phyloP scores from a whole-genome alignment of 257 asterid genomes.

The Ilex asprella region DNA sequence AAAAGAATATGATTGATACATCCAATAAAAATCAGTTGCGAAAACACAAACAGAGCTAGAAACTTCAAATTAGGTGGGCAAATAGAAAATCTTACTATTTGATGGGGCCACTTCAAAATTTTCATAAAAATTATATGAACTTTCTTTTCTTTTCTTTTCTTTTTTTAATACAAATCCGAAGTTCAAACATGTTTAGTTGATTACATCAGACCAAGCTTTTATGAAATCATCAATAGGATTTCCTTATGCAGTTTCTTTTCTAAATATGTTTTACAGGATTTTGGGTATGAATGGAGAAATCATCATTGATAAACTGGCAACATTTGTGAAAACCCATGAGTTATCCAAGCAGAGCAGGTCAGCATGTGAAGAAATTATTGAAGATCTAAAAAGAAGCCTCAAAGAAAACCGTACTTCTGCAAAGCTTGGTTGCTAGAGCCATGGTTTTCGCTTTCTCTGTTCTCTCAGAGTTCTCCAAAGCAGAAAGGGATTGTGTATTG shows the following conservation, averaged over 20 bases:
- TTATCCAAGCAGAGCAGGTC: not conserved
- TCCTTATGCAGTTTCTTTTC: not conserved
- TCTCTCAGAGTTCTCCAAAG: no score
- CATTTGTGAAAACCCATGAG: not conserved
- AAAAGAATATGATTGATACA: no score
- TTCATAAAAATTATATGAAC: not conserved
- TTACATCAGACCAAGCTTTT: no score
- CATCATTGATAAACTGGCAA: not conserved
- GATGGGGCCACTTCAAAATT: not conserved
- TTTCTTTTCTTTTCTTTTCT: no score
- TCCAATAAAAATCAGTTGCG: no score
- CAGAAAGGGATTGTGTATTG: no score
- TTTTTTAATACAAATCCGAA: not conserved
- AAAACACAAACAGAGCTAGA: no score
- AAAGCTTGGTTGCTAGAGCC: no score
- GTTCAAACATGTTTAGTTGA: not conserved
- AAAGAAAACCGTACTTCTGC: not conserved
- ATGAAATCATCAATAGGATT: not conserved
- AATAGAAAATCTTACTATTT: not conserved
- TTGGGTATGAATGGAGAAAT: not conserved
- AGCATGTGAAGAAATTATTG: constrained; percentile 2
- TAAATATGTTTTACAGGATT: not conserved
- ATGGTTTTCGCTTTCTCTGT: no score
- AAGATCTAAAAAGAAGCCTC: not conserved
- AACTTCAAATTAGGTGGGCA: no score